Percentiles rank a stretch among this genome's conserved stretches.
These are phyloP conservation scores for Calocera cornea DNA, from an alignment of 768 basidiomycete species.

Conservation along the genomic window DNA sequence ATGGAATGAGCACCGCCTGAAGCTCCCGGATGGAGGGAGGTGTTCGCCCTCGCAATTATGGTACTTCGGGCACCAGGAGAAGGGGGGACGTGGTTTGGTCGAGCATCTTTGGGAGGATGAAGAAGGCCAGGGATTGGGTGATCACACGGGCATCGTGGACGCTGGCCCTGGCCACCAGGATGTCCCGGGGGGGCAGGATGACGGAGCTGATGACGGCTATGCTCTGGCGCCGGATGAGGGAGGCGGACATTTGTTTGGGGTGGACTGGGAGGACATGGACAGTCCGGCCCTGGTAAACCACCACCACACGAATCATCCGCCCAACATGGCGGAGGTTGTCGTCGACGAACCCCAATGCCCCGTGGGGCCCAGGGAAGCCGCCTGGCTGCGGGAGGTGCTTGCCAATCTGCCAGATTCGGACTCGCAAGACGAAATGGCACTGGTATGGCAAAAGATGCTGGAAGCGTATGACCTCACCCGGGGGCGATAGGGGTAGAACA, in stretches of 20 bases:
- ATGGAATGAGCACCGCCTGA: slow-evolving; percentile 10
- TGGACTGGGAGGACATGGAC: slow-evolving; percentile 17
- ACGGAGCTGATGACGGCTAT: not conserved
- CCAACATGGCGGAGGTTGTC: not conserved
- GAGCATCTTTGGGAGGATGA: not conserved
- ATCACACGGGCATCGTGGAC: too few relatives aligned
- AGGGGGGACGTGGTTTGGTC: not conserved
- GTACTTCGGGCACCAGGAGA: not conserved
- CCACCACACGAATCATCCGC: not conserved
- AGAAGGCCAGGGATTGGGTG: not conserved
- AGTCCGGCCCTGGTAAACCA: slow-evolving; percentile 12
- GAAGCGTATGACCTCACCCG: not conserved
- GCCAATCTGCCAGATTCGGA: not conserved
- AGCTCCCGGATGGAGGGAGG: not conserved
- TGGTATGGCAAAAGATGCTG: not conserved
- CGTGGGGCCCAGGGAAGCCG: not conserved
- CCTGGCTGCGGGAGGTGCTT: not conserved
- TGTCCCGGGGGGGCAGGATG: too few relatives aligned
- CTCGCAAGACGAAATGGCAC: not conserved
- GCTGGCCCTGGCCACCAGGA: too few relatives aligned
- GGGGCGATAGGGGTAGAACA: not conserved
- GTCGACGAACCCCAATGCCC: not conserved
- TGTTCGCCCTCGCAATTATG: not conserved
- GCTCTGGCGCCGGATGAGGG: not conserved
- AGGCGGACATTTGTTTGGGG: slow-evolving; percentile 11